Conservation (phyloP, 257 asterid genomes). For the Ajuga chamaepitys region DNA sequence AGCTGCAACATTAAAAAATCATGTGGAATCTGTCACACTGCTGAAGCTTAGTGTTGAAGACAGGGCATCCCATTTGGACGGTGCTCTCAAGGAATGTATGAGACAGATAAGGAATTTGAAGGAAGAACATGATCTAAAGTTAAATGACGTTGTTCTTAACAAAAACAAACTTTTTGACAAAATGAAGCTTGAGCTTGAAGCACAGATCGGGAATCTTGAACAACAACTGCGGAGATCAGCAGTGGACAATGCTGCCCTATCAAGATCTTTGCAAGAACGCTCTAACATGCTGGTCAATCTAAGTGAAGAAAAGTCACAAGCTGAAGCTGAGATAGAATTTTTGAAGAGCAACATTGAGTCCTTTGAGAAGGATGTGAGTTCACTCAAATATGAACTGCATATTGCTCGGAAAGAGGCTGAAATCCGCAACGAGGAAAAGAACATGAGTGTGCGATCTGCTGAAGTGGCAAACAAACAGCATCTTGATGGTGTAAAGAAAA, state of each 20-base stretch:
- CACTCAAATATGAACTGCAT: conserved; percentile 83
- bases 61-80: conserved; percentile 76
- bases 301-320: conserved; percentile 75
- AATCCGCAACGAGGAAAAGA: conserved; percentile 87
- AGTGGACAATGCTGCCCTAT: conserved; percentile 72
- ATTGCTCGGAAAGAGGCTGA: conserved; percentile 76
- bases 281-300: conserved; percentile 69
- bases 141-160: conserved; percentile 57
- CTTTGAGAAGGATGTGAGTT: conserved; percentile 65
- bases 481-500: conserved; percentile 86
- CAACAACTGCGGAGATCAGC: conserved; percentile 66
- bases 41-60: conserved; percentile 88
- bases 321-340: conserved; percentile 62
- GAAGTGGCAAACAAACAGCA: conserved; percentile 89
- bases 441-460: conserved; percentile 80
- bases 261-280: conserved; percentile 87
- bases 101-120: conserved; percentile 73
- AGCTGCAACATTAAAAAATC: conserved; percentile 77
- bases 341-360: conserved; percentile 59
- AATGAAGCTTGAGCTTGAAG: conserved; percentile 74
- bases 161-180: conserved; percentile 72
- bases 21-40: conserved; percentile 81
- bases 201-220: conserved; percentile 59
- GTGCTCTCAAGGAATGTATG: conserved; percentile 97
- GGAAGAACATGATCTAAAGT: conserved; percentile 72